Evolutionary conservation across 106 monocot genomes (phyloP).

Genomic region (Dendrobium nobile): DNA sequence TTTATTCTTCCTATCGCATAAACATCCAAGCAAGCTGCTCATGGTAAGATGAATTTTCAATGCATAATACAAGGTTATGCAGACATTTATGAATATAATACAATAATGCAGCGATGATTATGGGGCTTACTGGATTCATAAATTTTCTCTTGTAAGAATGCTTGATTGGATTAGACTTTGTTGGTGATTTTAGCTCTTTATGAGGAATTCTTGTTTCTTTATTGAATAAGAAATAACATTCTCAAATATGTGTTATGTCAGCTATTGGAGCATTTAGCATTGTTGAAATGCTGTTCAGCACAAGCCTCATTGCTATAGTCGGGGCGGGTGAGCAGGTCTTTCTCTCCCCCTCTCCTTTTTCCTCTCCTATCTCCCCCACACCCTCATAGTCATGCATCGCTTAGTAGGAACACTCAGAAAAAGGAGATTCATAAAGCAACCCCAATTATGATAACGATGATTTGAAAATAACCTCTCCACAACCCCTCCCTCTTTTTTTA

Average conservation of each 20-base stretch:
- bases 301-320: conserved; percentile 79
- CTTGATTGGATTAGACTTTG: neutral
- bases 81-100: neutral
- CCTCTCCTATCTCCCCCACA: neutral
- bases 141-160: neutral
- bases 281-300: conserved; percentile 85
- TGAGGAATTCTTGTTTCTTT: neutral
- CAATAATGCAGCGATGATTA: neutral
- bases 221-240: neutral
- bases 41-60: neutral
- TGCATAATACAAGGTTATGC: neutral
- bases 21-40: neutral
- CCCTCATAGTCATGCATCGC: neutral
- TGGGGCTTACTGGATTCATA: neutral
- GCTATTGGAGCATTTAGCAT: conserved; percentile 75
- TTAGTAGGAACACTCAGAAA: neutral
- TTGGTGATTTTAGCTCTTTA: neutral
- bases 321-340: conserved; percentile 90
- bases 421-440: neutral
- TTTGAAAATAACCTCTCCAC: neutral
- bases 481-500: neutral
- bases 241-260: conserved; percentile 17
- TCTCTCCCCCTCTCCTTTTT: conserved; percentile 1
- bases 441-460: neutral
- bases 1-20: neutral